Percentiles rank a stretch among this genome's conserved stretches.
Conservation (phyloP, 169 alveolate species). For the Cryptosporidium sp. region DNA sequence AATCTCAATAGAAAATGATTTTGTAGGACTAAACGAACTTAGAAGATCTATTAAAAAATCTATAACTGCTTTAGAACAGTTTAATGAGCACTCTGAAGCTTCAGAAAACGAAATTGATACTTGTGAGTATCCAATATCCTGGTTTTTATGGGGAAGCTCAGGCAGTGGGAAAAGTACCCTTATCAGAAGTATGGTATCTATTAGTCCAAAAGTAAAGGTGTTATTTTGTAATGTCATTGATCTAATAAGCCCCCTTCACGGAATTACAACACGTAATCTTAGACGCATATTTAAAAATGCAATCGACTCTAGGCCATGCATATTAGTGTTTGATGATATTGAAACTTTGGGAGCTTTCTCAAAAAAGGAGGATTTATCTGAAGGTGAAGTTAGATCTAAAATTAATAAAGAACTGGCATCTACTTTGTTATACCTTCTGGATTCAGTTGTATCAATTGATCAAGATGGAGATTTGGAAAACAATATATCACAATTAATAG, state of each 20-base stretch:
- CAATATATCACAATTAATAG: not conserved
- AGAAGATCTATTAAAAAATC: constrained; percentile 22
- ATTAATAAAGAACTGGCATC: constrained; percentile 36
- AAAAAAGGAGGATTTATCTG: not conserved
- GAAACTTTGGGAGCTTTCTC: constrained; percentile 21
- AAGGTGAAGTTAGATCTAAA: constrained; percentile 41
- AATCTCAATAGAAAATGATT: constrained; percentile 58
- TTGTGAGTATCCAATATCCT: constrained; percentile 47
- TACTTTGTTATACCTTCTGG: constrained; percentile 43
- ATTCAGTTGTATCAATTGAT: constrained; percentile 20
- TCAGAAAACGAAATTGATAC: not conserved
- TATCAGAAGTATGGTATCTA: constrained; percentile 52
- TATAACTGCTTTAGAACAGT: constrained; percentile 10
- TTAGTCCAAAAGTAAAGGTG: constrained; percentile 54
- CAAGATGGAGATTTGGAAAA: not conserved
- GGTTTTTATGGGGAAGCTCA: constrained; percentile 59
- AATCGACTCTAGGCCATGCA: constrained; percentile 45
- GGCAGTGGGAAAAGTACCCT: constrained; percentile 72
- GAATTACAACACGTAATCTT: constrained; percentile 64
- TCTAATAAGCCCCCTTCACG: constrained; percentile 55
- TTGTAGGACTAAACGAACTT: constrained; percentile 44
- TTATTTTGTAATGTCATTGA: constrained; percentile 41
- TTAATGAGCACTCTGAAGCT: not conserved
- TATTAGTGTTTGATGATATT: constrained; percentile 56
- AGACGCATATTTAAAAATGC: constrained; percentile 54